Evolutionary conservation across 345 rosid species (phyloP), one percentile per base, ranked within the genome.

Genomic region (Trapa incisa): DNA sequence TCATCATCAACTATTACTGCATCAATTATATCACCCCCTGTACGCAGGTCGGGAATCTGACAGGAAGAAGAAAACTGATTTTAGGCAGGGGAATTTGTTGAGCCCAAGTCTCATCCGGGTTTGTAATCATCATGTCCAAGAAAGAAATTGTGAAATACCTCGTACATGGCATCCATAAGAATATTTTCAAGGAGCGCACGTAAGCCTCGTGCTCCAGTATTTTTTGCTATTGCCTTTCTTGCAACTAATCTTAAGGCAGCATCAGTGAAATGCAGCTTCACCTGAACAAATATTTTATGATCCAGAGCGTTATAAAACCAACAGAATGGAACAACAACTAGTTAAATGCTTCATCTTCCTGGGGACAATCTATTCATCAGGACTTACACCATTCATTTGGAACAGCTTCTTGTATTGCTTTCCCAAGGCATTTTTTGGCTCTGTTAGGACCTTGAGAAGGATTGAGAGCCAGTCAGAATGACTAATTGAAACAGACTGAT

Each of bases 81-180:
- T 64, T 37, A 39, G 66, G 47, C 66, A 11, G 48, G 17, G 33
- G 45, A 3, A 63, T 13, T 50, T 14, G 32, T 63, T 17, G 45
- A 63, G 6, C 4, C 9, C 12, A 45, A 11, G 48, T 37, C 29
- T 12, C 16, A 16, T 39, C 33, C n/a, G 1, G 32, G 32, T 3
- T 15, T 33, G 7, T 38, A 47, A 42, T 15, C 37, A 60, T 32
- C 42, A 17, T 35, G 39, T 3, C 3, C 1, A 37, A 33, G 65
- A 42, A 17, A 43, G 54, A 35, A 13, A 11, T 53, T 42, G 60
- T 32, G 16, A 43, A 11, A 56, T 82, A 95, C 99, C 97, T 95
- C 99, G 45, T 91, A 91, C 99, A 95, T 95, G 68, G 99, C 81
- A 67, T 91, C 99, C 98, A 91, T 85, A 80, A 95, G 85, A 70